phyloP scores from a whole-genome alignment of 2,329 filamentous ascomycete genomes.

The Claviceps spartinae region DNA sequence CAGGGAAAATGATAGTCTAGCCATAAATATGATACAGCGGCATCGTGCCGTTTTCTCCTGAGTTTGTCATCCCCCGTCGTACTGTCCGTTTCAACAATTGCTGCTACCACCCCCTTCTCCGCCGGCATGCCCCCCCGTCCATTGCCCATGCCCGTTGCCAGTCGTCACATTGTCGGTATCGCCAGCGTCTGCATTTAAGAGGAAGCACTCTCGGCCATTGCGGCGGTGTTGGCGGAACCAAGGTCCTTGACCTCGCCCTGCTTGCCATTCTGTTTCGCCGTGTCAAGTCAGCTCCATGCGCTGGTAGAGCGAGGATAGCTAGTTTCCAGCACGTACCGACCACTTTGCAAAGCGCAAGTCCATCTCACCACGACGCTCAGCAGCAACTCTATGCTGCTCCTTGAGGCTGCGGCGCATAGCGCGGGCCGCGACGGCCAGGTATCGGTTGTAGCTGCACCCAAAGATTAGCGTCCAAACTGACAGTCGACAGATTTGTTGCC shows the following conservation, averaged over 20 bases:
- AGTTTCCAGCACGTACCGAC: constrained; percentile 50
- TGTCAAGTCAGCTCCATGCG: constrained; percentile 14
- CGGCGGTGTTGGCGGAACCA: constrained; percentile 37
- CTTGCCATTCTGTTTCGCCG: constrained; percentile 70
- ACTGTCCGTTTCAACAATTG: not conserved
- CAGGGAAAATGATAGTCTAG: constrained; percentile 17
- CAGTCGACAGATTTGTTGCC: constrained; percentile 1
- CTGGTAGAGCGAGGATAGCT: not conserved
- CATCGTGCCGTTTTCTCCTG: constrained; percentile 5
- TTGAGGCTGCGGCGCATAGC: constrained; percentile 94
- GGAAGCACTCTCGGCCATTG: constrained; percentile 24
- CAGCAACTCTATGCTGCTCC: constrained; percentile 76
- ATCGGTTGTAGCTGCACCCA: constrained; percentile 85
- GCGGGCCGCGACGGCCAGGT: constrained; percentile 88
- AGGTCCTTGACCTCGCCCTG: constrained; percentile 74
- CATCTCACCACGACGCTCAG: constrained; percentile 81
- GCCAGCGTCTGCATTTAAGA: constrained; percentile 13
- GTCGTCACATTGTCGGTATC: not conserved
- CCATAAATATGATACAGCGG: constrained; percentile 22
- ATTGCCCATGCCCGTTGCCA: not conserved
- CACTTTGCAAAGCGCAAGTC: constrained; percentile 89
- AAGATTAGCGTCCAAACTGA: constrained; percentile 1
- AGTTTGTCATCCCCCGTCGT: not conserved
- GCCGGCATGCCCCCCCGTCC: not conserved
- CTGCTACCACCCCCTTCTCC: not conserved